Conservation (phyloP, 148 eudicot genomes). For the Rhododendron ferrugineum region DNA sequence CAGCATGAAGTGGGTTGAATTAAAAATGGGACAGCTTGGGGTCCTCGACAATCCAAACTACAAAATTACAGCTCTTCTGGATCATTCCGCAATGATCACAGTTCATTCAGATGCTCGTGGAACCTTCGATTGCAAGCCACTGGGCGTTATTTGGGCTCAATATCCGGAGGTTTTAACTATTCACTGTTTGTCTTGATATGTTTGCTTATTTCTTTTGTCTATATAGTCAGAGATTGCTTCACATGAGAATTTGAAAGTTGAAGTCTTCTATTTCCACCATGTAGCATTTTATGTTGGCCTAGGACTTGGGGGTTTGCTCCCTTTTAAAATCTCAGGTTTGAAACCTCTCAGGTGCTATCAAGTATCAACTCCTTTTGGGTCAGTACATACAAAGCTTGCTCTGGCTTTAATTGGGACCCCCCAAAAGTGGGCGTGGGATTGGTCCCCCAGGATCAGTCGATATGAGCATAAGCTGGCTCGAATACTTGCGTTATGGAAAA, state of each 20-base stretch:
- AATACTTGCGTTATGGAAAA: too few relatives aligned
- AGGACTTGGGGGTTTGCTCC: neutral
- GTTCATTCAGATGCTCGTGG: slow-evolving; percentile 90
- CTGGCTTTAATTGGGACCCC: too few relatives aligned
- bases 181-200: neutral
- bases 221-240: neutral
- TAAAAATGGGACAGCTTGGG: slow-evolving; percentile 96
- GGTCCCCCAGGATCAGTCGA: neutral
- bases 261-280: neutral
- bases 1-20: slow-evolving; percentile 99
- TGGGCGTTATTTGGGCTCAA: slow-evolving; percentile 87
- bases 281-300: neutral
- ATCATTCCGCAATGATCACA: slow-evolving; percentile 93
- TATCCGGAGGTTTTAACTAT: slow-evolving; percentile 65
- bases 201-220: neutral
- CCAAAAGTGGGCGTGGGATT: neutral
- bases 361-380: neutral
- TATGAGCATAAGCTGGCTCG: too few relatives aligned
- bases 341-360: neutral
- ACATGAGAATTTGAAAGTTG: neutral
- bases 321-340: too few relatives aligned
- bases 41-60: slow-evolving; percentile 81
- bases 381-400: too few relatives aligned
- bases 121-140: slow-evolving; percentile 85
- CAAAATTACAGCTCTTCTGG: slow-evolving; percentile 91